A percentile compares a stretch with the other conserved stretches of the same genome.
phyloP scores from a whole-genome alignment of 2,329 filamentous ascomycete genomes.

The Fusarium musae region DNA sequence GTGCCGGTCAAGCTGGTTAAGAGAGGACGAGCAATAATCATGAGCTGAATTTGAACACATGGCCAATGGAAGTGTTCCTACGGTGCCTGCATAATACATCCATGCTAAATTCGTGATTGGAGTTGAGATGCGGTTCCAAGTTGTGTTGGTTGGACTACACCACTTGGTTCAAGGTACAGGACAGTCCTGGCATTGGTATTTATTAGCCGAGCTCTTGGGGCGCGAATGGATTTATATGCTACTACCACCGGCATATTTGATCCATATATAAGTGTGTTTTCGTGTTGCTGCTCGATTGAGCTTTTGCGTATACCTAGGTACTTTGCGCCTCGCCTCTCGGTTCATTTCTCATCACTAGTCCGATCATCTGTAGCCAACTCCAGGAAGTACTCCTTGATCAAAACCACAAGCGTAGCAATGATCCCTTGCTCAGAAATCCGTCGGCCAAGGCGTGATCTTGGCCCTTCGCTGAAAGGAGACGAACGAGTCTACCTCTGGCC shows the following conservation, averaged over 20 bases:
- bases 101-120: neutral
- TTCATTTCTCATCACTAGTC: constrained; percentile 63
- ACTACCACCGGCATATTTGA: neutral
- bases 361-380: constrained; percentile 76
- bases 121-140: neutral
- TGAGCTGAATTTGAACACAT: constrained; percentile 48
- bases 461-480: constrained; percentile 68
- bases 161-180: neutral
- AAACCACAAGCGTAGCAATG: constrained; percentile 63
- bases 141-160: neutral
- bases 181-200: neutral
- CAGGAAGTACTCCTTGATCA: constrained; percentile 70
- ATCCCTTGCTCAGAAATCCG: constrained; percentile 70
- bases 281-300: constrained; percentile 57
- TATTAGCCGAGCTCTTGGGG: neutral
- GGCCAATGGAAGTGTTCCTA: neutral
- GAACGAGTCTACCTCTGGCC: constrained; percentile 66
- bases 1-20: constrained; percentile 71
- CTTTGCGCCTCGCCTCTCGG: constrained; percentile 54
- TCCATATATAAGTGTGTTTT: neutral
- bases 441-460: constrained; percentile 67
- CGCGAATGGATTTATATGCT: neutral
- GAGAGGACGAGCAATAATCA: constrained; percentile 77
- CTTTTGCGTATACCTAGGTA: constrained; percentile 66
- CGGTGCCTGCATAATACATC: neutral